Conservation (phyloP, 345 rosid genomes). For the Syzygium grande region DNA sequence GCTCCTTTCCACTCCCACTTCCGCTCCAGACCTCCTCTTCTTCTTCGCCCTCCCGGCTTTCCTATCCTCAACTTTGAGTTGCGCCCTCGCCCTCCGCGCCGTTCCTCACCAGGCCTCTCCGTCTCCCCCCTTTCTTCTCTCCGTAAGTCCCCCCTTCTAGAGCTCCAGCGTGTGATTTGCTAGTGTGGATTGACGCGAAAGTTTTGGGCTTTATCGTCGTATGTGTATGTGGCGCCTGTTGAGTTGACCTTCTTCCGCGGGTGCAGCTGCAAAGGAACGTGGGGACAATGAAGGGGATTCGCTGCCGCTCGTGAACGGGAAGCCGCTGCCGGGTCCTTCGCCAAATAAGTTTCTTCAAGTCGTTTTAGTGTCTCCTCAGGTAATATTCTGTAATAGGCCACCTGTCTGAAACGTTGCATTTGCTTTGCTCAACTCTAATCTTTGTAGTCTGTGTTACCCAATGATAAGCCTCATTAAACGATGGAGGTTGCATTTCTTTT, state of each 20-base stretch:
- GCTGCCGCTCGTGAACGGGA: background rate
- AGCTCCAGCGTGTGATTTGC: background rate
- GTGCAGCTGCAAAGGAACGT: slow-evolving; percentile 33
- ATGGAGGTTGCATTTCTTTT: background rate
- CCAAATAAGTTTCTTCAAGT: slow-evolving; percentile 66
- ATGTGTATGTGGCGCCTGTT: background rate
- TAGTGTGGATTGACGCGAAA: background rate
- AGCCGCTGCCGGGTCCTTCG: background rate
- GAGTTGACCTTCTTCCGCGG: background rate
- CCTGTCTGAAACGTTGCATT: background rate
- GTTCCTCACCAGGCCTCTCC: background rate
- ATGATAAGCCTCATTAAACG: background rate
- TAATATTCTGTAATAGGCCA: background rate
- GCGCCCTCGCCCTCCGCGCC: slow-evolving; percentile 5
- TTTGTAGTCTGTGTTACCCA: background rate
- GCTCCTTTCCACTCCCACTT: slow-evolving; percentile 17
- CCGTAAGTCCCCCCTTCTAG: slow-evolving; percentile 10
- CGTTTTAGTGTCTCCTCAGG: slow-evolving; percentile 96
- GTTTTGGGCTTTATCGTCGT: background rate
- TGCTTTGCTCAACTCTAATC: background rate
- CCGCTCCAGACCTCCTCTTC: slow-evolving; percentile 5
- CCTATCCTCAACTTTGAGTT: slow-evolving; percentile 20
- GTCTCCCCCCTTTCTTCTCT: slow-evolving; percentile 25
- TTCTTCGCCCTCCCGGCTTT: slow-evolving; percentile 12
- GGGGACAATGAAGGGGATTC: slow-evolving; percentile 1